Base-by-base conservation (phyloP, 2,329 filamentous ascomycete genomes). In the Triangularia setosa region DNA sequence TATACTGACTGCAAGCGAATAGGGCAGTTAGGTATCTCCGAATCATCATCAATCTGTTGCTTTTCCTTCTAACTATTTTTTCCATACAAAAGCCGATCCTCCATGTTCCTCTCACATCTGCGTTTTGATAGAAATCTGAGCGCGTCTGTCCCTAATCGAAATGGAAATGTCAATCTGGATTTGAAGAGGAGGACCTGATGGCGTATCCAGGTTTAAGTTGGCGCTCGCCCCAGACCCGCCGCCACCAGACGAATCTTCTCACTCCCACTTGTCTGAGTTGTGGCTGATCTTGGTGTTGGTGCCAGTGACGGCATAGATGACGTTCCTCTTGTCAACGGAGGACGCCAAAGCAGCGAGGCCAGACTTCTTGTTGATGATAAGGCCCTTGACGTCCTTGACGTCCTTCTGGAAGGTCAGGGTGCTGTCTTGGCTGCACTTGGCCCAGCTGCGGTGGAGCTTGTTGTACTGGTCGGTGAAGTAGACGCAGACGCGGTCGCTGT, bases 381-480 rank as follows among this genome's bases (percentile, higher is more conserved):
- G 18, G 48, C 48, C 48, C 48, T 53, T 53, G 48, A 53, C 18
- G 16, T 53, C 23, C 48, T 53, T 53, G 48, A 53, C 48, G 23
- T 53, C 48, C 18, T 53, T 53, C 18, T 53, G 48, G 48, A 53
- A 53, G 48, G 48, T 53, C n/a, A 53, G n/a, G 48, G 18, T 53
- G 48, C 14, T 12, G 16, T 24, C 48, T 9, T 24, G 48, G 48
- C 8, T 53, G 48, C 48, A 53, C 18, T 53, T 53, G 18, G 48
- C 48, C 48, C 48, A 53, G 48, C 48, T 24, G 18, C 18, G 18
- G 48, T 53, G 48, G 48, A 53, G 48, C 48, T 21, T 53, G 48
- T 24, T 53, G 48, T 53, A 53, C 48, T 53, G 48, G 48, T 53
- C 48, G 48, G 48, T 53, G 48, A 53, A 53, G 48, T 53, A 53